phyloP scores from a whole-genome alignment of 2,329 filamentous ascomycete genomes.

The Paecilomyces sp. region DNA sequence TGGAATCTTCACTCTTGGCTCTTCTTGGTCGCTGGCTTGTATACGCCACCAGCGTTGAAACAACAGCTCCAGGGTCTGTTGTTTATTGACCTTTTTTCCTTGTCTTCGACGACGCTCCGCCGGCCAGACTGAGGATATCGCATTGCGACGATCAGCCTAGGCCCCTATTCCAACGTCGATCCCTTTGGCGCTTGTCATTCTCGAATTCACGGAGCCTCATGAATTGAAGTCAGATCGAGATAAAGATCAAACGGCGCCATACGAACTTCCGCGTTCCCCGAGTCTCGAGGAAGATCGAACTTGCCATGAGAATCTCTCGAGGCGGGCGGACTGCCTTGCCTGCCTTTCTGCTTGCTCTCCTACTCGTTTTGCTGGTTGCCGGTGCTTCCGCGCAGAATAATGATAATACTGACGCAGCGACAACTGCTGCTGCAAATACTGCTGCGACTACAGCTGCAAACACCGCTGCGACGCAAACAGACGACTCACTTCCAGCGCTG shows the following conservation, averaged over 20 bases:
- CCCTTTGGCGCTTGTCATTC: neutral
- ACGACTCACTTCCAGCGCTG: slow-evolving; percentile 3
- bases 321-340: slow-evolving; percentile 4
- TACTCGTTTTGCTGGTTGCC: slow-evolving; percentile 10
- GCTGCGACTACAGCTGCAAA: slow-evolving; percentile 1
- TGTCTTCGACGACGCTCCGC: neutral
- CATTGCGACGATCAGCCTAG: neutral
- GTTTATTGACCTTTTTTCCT: neutral
- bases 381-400: slow-evolving; percentile 13
- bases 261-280: neutral
- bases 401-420: slow-evolving; percentile 12
- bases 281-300: neutral
- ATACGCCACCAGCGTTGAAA: neutral
- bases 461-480: slow-evolving; percentile 14
- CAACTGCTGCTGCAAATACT: slow-evolving; percentile 10
- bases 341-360: slow-evolving; percentile 9
- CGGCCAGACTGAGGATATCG: neutral
- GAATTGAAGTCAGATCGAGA: neutral
- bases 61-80: neutral
- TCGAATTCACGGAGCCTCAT: neutral
- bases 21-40: neutral
- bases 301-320: slow-evolving; percentile 5
- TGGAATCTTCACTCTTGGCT: neutral
- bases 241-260: neutral
- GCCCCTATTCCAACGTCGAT: neutral